These are phyloP conservation scores for Suillus weaverae DNA, from an alignment of 768 basidiomycete genomes.

Conservation along the genomic window DNA sequence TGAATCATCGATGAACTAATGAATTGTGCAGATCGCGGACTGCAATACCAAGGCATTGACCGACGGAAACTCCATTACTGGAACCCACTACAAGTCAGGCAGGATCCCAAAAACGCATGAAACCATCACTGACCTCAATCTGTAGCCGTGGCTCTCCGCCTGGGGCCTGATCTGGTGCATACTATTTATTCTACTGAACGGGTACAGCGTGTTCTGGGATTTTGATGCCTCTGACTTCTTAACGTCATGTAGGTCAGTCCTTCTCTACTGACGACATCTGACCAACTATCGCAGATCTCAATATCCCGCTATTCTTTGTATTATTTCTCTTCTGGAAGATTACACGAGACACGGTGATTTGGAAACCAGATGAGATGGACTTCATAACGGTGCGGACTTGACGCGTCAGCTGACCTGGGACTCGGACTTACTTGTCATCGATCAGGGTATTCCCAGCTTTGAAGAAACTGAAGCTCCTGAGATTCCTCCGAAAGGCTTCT, in stretches of 20 bases:
- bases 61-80: conserved; percentile 60
- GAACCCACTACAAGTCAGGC: conserved; percentile 45
- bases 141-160: conserved; percentile 57
- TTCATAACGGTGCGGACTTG: conserved; percentile 55
- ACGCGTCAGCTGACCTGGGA: not conserved
- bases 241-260: conserved; percentile 39
- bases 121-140: not conserved
- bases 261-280: conserved; percentile 7
- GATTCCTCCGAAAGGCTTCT: conserved; percentile 48
- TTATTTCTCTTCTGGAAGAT: conserved; percentile 26
- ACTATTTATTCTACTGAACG: conserved; percentile 59
- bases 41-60: conserved; percentile 67
- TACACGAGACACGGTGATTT: conserved; percentile 28
- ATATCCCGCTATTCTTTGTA: conserved; percentile 20
- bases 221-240: conserved; percentile 56
- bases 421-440: not conserved
- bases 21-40: conserved; percentile 53
- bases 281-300: conserved; percentile 30
- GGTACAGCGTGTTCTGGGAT: conserved; percentile 59
- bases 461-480: conserved; percentile 67
- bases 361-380: conserved; percentile 68
- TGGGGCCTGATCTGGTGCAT: conserved; percentile 66
- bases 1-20: not conserved
- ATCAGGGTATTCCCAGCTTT: conserved; percentile 59
- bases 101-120: conserved; percentile 28